Evolutionary conservation across 495 filamentous ascomycete species (phyloP).

Genomic region (Penicillium canescens): DNA sequence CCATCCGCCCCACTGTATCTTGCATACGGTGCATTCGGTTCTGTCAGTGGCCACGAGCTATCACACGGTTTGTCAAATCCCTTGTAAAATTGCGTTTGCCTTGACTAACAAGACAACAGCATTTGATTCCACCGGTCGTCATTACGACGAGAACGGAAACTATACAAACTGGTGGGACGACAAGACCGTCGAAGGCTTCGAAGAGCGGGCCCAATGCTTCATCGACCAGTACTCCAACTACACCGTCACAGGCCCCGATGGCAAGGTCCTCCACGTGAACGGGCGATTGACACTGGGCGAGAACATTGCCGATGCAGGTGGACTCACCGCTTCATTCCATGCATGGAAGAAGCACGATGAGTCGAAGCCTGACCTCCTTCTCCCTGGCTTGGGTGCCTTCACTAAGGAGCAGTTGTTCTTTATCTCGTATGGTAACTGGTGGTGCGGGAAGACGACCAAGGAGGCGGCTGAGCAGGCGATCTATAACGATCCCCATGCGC

Average conservation of each 20-base stretch:
- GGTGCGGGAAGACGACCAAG: slow-evolving; percentile 65
- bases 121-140: slow-evolving; percentile 68
- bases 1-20: slow-evolving; percentile 62
- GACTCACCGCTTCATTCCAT: slow-evolving; percentile 62
- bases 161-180: slow-evolving; percentile 72
- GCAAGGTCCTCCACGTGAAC: slow-evolving; percentile 63
- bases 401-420: slow-evolving; percentile 76
- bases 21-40: slow-evolving; percentile 69
- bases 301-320: slow-evolving; percentile 77
- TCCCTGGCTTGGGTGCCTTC: slow-evolving; percentile 66
- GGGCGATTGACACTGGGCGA: slow-evolving; percentile 69
- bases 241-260: slow-evolving; percentile 54
- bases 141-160: slow-evolving; percentile 68
- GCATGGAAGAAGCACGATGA: slow-evolving; percentile 65
- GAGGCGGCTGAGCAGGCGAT: slow-evolving; percentile 56
- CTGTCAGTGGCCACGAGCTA: slow-evolving; percentile 72
- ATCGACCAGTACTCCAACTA: slow-evolving; percentile 67
- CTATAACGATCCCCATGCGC: slow-evolving; percentile 66
- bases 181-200: slow-evolving; percentile 60
- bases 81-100: neutral
- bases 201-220: slow-evolving; percentile 67
- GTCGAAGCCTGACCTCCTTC: slow-evolving; percentile 50
- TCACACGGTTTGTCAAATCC: slow-evolving; percentile 52
- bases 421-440: slow-evolving; percentile 63
- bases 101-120: slow-evolving; percentile 34